Conservation (phyloP, 2,329 filamentous ascomycete genomes). For the Exophiala aquamarina region DNA sequence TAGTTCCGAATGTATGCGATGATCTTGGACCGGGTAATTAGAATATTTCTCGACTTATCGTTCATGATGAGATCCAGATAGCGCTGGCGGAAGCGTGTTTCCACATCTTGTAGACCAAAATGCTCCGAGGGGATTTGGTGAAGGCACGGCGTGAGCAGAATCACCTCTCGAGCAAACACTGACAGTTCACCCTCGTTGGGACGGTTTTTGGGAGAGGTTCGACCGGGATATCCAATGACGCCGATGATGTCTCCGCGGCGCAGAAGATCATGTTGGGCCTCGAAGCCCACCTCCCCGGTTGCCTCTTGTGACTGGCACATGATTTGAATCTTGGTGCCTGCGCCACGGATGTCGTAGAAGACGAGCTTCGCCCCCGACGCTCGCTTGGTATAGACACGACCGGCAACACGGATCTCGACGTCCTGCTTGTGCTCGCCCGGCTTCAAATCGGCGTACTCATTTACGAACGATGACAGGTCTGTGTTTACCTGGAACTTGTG, state of each 20-base stretch:
- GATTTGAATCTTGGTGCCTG: constrained; percentile 80
- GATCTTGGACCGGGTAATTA: constrained; percentile 84
- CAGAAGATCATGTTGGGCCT: constrained; percentile 84
- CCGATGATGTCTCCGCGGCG: constrained; percentile 92
- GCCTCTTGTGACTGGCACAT: constrained; percentile 86
- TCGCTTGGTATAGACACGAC: constrained; percentile 86
- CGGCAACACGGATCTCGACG: constrained; percentile 73
- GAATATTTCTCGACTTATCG: constrained; percentile 76
- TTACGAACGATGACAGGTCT: constrained; percentile 75
- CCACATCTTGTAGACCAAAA: constrained; percentile 93
- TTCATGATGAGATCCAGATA: constrained; percentile 98
- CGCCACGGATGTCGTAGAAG: constrained; percentile 83
- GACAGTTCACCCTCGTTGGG: constrained; percentile 82
- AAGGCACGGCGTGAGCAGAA: constrained; percentile 84
- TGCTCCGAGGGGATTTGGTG: constrained; percentile 87
- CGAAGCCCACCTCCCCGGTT: constrained; percentile 69
- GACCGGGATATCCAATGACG: constrained; percentile 76
- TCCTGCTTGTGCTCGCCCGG: constrained; percentile 82
- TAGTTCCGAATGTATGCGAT: constrained; percentile 84
- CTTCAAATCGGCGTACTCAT: constrained; percentile 74
- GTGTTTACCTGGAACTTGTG: constrained; percentile 91
- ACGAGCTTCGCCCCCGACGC: constrained; percentile 78
- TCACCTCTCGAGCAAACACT: constrained; percentile 84
- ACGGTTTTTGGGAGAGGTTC: constrained; percentile 85
- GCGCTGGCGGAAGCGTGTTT: constrained; percentile 87